A percentile compares a stretch with the other conserved stretches of the same genome.
These are phyloP conservation scores for Trichoderma sp. DNA, from an alignment of 2,329 filamentous ascomycete genomes.

Conservation along the genomic window DNA sequence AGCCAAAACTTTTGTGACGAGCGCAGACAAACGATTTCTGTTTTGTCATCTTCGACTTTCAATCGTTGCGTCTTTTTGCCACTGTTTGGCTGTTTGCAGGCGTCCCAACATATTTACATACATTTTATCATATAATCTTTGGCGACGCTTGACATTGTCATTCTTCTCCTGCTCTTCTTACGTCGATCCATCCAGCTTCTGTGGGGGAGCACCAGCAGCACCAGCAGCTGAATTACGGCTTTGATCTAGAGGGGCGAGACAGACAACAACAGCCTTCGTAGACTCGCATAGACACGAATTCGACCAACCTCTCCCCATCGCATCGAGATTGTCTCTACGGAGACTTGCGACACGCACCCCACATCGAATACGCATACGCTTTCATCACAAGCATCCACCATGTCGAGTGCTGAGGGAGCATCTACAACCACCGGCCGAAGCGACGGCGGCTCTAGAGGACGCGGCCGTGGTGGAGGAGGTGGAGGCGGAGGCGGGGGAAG, in stretches of 20 bases:
- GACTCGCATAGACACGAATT: not conserved
- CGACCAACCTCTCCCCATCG: not conserved
- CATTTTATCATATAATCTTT: not conserved
- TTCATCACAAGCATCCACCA: not conserved
- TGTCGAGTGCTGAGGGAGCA: conserved; percentile 8
- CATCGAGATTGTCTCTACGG: not conserved
- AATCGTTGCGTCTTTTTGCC: not conserved
- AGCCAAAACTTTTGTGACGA: not conserved
- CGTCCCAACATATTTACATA: not conserved
- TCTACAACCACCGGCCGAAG: conserved; percentile 27
- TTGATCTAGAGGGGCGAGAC: not conserved
- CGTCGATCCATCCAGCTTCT: not conserved
- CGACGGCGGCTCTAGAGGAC: conserved; percentile 40
- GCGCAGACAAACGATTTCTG: not conserved
- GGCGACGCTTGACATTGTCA: not conserved
- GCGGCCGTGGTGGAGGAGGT: conserved; percentile 47
- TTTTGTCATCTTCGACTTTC: not conserved
- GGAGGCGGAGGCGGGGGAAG: conserved; percentile 40
- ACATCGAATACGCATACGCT: not conserved
- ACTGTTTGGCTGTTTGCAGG: not conserved
- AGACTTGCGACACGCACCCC: not conserved
- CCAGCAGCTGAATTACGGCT: not conserved
- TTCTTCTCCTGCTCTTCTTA: not conserved
- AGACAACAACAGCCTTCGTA: not conserved
- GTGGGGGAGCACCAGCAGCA: not conserved